phyloP scores from a whole-genome alignment of 306 rosid genomes.

The Cucumis melo region DNA sequence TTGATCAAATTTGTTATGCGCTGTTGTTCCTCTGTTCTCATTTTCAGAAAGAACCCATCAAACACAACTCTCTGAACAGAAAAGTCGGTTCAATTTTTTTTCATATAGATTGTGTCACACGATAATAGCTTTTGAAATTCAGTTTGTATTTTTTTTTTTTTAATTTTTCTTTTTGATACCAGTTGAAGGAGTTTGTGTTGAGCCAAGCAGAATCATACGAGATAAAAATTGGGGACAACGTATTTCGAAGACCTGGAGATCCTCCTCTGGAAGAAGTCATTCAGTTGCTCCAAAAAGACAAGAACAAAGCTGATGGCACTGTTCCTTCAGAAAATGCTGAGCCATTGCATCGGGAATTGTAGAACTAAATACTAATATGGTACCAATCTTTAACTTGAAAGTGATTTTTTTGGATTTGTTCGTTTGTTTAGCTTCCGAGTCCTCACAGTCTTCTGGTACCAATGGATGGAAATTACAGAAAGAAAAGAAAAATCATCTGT shows the following conservation, averaged over 20 bases:
- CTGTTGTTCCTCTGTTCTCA: background rate
- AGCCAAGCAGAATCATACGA: constrained; percentile 75
- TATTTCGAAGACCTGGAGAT: constrained; percentile 73
- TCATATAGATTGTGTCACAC: background rate
- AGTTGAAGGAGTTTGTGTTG: constrained; percentile 79
- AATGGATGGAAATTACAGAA: background rate
- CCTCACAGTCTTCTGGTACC: background rate
- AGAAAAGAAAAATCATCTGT: background rate
- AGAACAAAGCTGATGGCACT: constrained; percentile 19
- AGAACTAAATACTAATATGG: background rate
- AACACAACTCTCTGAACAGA: background rate
- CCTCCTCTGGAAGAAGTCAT: constrained; percentile 63
- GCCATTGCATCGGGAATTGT: background rate
- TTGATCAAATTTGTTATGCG: background rate
- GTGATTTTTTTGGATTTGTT: background rate
- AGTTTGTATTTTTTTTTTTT: background rate
- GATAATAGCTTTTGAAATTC: background rate
- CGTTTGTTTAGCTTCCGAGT: background rate
- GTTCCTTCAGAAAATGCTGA: constrained; percentile 14
- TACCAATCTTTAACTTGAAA: background rate
- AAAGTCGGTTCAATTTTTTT: background rate
- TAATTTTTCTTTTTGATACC: background rate
- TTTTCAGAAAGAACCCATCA: background rate
- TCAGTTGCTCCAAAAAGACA: constrained; percentile 32
- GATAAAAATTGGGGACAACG: constrained; percentile 67